Base-by-base conservation (phyloP, 2,329 filamentous ascomycete genomes). In the Nothophoma quercina region DNA sequence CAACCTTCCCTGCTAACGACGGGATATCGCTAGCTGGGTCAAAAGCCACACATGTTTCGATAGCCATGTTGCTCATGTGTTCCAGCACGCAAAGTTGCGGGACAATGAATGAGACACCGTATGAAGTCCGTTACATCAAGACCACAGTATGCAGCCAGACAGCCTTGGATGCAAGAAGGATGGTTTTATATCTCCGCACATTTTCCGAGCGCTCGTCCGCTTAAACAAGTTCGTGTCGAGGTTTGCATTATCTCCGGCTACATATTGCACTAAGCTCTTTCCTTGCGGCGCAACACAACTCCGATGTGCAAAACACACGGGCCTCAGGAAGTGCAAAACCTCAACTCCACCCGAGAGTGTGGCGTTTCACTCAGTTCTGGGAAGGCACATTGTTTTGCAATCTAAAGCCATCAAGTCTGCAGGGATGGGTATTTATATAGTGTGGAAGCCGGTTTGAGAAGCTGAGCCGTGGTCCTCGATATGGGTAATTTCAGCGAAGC, bases 1-100 rank as follows among this genome's bases (percentile, higher is more conserved):
- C 51, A 4, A 64, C 55, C 42, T 66, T 66, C 5, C 62, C 64
- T 12, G 41, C 21, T 10, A 65, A 55, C 10, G 52, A 54, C 7
- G 56, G 55, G n/a, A 69, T 63, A 13, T 65, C 58, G 18, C 23
- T 12, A 30, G 23, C 13, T 13, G 41, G 23, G 32, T 26, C 16
- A 10, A 51, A 46, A 2, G 21, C 16, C 1, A 12, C 2, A n/a
- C n/a, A 15, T 12, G 21, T 16, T 13, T 23, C 5, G 9, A 7
- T 2, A 15, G 15, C 30, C 19, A 18, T 35, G 7, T 35, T 21
- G 18, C 26, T 4, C 5, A 12, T 12, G 5, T 28, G 4, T 5
- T 28, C 26, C 10, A 39, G n/a, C 13, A 22, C 16, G 5, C 7
- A n/a, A n/a, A n/a, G 19, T 38, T 10, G 21, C 8, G 10, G 12